Evolutionary conservation across 164 flowering plant genomes (phyloP).

Genomic region (Liriodendron chinense): DNA sequence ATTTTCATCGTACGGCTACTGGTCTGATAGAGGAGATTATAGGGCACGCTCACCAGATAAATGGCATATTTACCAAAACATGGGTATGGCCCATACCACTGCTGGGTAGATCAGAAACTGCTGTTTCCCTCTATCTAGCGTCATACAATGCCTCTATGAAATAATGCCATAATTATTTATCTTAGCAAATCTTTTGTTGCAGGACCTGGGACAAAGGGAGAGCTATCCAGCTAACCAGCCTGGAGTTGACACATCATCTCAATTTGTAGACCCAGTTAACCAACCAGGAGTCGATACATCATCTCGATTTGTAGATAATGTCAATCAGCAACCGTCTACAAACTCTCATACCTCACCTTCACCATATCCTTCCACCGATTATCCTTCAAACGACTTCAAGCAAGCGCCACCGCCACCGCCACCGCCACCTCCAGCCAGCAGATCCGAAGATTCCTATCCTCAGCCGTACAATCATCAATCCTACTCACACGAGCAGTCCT

Average conservation of each 20-base stretch:
- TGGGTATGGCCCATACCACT: neutral
- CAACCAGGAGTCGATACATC: constrained; percentile 40
- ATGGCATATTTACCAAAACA: neutral
- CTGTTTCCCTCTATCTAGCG: neutral
- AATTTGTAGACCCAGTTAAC: constrained; percentile 24
- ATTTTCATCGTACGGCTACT: too few species aligned
- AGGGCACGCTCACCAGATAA: neutral
- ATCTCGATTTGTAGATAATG: constrained; percentile 30
- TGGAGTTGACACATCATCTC: constrained; percentile 43
- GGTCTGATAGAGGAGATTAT: neutral
- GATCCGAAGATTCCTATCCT: constrained; percentile 44
- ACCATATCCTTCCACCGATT: constrained; percentile 22
- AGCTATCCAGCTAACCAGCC: constrained; percentile 26
- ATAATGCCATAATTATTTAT: neutral
- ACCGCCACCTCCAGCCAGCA: constrained; percentile 41
- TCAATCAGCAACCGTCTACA: constrained; percentile 26
- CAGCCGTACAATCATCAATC: constrained; percentile 44
- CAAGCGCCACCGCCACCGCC: constrained; percentile 9
- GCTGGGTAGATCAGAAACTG: neutral
- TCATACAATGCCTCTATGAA: neutral
- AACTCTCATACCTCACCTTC: constrained; percentile 22
- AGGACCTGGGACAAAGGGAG: constrained; percentile 19
- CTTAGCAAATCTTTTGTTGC: neutral
- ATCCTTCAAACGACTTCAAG: constrained; percentile 48
- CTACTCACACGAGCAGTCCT: constrained; percentile 48